phyloP scores from a whole-genome alignment of 1,284 basidiomycete genomes.

The Irpex sp. region DNA sequence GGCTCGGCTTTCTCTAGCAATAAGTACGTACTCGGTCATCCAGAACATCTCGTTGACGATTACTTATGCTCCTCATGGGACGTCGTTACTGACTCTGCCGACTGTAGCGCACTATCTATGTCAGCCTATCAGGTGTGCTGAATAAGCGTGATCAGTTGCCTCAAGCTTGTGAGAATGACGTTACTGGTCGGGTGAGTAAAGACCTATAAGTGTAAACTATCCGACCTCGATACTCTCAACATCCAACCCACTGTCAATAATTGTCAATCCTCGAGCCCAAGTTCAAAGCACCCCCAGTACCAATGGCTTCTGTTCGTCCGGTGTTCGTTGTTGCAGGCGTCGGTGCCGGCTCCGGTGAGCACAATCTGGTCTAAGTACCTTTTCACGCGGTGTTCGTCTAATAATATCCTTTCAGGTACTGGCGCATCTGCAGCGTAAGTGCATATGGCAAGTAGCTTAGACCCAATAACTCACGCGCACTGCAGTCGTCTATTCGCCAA shows the following conservation, averaged over 20 bases:
- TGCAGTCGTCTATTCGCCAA: slow-evolving; percentile 61
- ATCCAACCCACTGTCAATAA: too few species aligned
- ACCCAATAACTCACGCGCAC: neutral
- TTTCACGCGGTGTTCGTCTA: too few species aligned
- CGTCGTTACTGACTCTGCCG: neutral
- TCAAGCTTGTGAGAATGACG: neutral
- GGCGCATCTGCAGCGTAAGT: neutral
- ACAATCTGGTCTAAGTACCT: neutral
- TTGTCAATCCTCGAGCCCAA: neutral
- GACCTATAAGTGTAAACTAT: too few species aligned
- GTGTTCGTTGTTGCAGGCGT: neutral
- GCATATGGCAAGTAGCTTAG: neutral
- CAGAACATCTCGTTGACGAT: neutral
- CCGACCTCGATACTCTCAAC: too few species aligned
- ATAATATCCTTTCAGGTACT: neutral
- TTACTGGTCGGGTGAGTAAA: neutral
- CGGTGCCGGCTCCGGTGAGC: neutral
- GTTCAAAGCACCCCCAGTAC: neutral
- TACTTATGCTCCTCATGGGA: neutral
- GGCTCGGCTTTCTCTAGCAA: neutral
- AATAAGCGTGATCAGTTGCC: neutral
- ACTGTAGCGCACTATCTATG: neutral
- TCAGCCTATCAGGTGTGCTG: neutral
- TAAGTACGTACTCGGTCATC: neutral
- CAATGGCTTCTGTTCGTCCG: neutral